Evolutionary conservation across 768 basidiomycete genomes (phyloP), one percentile per base, ranked within the genome.

Genomic region (Strobilomyces confusus): DNA sequence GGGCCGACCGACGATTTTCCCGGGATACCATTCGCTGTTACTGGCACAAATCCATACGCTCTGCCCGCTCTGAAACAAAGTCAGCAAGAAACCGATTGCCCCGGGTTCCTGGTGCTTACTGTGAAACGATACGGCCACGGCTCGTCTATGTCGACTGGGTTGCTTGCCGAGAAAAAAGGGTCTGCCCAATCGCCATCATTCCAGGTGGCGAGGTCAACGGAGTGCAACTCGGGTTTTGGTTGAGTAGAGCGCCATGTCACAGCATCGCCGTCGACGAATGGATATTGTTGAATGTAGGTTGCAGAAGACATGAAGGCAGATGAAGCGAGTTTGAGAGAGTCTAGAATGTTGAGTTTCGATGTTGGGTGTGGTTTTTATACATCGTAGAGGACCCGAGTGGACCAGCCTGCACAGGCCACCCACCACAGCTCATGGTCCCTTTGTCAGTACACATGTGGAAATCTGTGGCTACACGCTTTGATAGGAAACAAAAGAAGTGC

Each of bases 121-220:
- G 73, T 67, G 68, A 84, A 84, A 14, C 73, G 73, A 59, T 78
- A 83, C 33, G 74, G 71, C 70, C 79, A 77, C 0, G 80, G 68
- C 29, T 83, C 79, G 43, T 81, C 75, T 8, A 82, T 66, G 48
- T 75, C 72, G 20, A 65, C 58, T n/a, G 77, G 75, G 29, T 69
- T 62, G 14, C 54, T 59, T 32, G 71, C 69, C 25, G 30, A 33
- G 38, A 46, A 69, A 25, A 54, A 8, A 14, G 46, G 19, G 36
- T 52, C 33, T n/a, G 44, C 48, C 58, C 68, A 69, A 12, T 15
- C 3, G 4, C 61, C 56, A 26, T 69, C 68, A 19, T 69, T 56
- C 63, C 64, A 69, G 13, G 59, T 58, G 25, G 56, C 9, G 15
- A 69, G 61, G 51, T 69, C 58, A 26, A 69, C 69, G 19, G 57